A percentile compares a stretch with the other conserved stretches of the same genome.
Evolutionary conservation across 2,329 filamentous ascomycete genomes (phyloP).

Genomic region (Monilinia laxa): DNA sequence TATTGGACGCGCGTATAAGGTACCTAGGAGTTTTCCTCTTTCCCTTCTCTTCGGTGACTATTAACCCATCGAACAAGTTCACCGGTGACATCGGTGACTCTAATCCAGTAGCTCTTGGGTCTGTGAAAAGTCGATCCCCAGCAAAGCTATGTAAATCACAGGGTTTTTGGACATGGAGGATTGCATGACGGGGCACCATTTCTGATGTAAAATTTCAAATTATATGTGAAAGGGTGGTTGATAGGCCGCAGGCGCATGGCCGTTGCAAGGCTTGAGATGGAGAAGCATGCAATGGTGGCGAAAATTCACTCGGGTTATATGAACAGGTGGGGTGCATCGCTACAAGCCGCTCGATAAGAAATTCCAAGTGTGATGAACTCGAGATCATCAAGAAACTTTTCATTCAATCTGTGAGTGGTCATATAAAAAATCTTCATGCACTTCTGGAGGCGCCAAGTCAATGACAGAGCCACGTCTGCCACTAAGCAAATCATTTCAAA

Average conservation of each 20-base stretch:
- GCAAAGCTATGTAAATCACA: background rate
- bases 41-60: background rate
- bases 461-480: background rate
- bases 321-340: background rate
- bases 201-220: background rate
- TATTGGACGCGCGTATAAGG: background rate
- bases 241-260: background rate
- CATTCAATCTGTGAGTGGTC: background rate
- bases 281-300: slow-evolving; percentile 12
- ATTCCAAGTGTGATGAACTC: background rate
- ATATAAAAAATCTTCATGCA: background rate
- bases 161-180: background rate
- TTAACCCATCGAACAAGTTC: background rate
- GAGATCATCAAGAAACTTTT: background rate
- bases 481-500: slow-evolving; percentile 3
- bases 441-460: background rate
- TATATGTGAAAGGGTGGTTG: background rate
- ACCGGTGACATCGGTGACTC: background rate
- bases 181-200: background rate
- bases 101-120: background rate
- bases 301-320: slow-evolving; percentile 7
- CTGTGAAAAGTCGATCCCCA: background rate
- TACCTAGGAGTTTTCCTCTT: background rate
- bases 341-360: background rate
- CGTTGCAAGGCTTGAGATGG: background rate